A percentile compares a stretch with the other conserved stretches of the same genome.
Evolutionary conservation across 2,329 filamentous ascomycete species (phyloP).

Genomic region (Niveomyces coronatus): DNA sequence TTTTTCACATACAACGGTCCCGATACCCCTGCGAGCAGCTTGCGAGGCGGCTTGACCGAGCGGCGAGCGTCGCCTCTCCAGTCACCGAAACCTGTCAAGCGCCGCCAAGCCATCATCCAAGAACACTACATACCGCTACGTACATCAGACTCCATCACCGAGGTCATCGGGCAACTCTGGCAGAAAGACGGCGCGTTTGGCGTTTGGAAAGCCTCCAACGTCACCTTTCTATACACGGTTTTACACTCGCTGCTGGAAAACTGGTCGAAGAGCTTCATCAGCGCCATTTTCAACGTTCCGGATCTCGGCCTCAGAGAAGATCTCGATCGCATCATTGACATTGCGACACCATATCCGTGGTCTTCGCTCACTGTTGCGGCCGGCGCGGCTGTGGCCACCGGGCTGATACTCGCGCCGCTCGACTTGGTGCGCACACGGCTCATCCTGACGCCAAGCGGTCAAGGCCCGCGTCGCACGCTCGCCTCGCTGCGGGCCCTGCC

Average conservation of each 20-base stretch:
- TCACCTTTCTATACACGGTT: conserved; percentile 84
- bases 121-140: conserved; percentile 59
- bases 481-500: conserved; percentile 69
- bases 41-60: conserved; percentile 19
- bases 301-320: conserved; percentile 69
- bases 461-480: conserved; percentile 66
- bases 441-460: conserved; percentile 71
- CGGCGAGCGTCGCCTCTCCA: conserved; percentile 24
- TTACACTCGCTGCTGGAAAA: conserved; percentile 80
- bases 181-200: conserved; percentile 81
- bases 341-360: conserved; percentile 72
- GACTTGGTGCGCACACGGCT: conserved; percentile 82
- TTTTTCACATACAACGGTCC: conserved; percentile 67
- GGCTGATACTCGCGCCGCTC: conserved; percentile 72
- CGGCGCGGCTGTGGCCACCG: conserved; percentile 57
- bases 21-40: conserved; percentile 41
- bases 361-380: conserved; percentile 66
- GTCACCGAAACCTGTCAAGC: conserved; percentile 16
- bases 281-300: conserved; percentile 80
- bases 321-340: conserved; percentile 61
- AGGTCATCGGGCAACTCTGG: conserved; percentile 83
- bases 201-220: conserved; percentile 89
- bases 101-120: conserved; percentile 23
- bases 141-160: conserved; percentile 69
- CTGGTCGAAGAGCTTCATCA: conserved; percentile 84